These are phyloP conservation scores for Kodamaea alishanica DNA, from an alignment of 1,139 yeast genomes.

Conservation along the genomic window DNA sequence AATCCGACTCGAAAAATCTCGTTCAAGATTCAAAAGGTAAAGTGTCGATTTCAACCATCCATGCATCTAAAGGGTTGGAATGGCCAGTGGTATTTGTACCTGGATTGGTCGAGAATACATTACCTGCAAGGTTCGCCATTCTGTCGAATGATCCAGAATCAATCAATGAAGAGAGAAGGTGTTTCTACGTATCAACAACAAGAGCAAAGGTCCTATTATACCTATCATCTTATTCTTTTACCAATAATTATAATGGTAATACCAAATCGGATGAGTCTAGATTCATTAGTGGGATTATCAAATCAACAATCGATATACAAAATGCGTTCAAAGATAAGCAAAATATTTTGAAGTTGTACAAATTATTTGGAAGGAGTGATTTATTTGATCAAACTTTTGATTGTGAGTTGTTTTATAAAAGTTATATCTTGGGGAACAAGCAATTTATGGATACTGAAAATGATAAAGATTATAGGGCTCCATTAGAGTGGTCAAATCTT, in stretches of 20 bases:
- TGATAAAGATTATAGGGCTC: no score
- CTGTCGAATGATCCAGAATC: constrained; percentile 33
- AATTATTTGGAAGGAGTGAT: constrained; percentile 8
- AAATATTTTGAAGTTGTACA: constrained; percentile 18
- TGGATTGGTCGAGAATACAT: constrained; percentile 55
- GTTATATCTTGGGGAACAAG: constrained; percentile 11
- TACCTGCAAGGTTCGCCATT: constrained; percentile 50
- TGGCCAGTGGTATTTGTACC: constrained; percentile 93
- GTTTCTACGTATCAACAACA: constrained; percentile 84
- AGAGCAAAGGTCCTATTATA: constrained; percentile 58
- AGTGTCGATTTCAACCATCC: constrained; percentile 67
- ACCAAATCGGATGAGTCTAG: constrained; percentile 25
- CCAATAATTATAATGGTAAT: constrained; percentile 14
- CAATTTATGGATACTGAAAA: constrained; percentile 15
- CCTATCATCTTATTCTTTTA: constrained; percentile 33
- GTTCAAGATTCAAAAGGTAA: constrained; percentile 15
- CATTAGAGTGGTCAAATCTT: no score
- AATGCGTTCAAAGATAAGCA: constrained; percentile 18
- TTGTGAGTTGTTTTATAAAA: constrained; percentile 7
- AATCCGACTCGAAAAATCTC: constrained; percentile 18
- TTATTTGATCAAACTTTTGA: constrained; percentile 9
- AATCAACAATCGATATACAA: constrained; percentile 13
- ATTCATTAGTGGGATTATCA: constrained; percentile 21
- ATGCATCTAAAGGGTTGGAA: constrained; percentile 89
- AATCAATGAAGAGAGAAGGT: constrained; percentile 72